Evolutionary conservation across 495 filamentous ascomycete species (phyloP).

Genomic region (Trichocladium uniseriatum): DNA sequence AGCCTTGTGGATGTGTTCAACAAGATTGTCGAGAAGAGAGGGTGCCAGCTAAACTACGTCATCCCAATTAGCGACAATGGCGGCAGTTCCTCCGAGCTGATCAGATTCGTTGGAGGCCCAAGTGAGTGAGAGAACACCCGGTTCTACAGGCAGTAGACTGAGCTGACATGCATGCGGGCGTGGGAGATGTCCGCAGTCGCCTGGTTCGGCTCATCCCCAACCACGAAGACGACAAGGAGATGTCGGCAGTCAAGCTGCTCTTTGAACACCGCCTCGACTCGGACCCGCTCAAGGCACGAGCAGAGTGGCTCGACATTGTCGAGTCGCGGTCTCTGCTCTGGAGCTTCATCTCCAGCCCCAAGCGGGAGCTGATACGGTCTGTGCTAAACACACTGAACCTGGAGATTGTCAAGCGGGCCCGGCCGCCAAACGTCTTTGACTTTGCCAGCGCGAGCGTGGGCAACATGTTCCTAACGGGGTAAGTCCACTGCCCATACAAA

Average conservation of each 20-base stretch:
- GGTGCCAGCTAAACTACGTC: conserved; percentile 66
- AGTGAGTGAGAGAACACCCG: conserved; percentile 22
- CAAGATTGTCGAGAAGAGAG: conserved; percentile 57
- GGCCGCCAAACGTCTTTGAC: conserved; percentile 72
- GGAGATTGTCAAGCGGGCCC: conserved; percentile 79
- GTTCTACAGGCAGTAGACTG: background rate
- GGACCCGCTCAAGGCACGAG: conserved; percentile 41
- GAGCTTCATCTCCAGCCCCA: conserved; percentile 65
- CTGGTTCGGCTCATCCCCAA: conserved; percentile 83
- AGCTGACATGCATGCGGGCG: conserved; percentile 38
- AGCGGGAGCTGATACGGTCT: conserved; percentile 84
- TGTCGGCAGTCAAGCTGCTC: conserved; percentile 61
- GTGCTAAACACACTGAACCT: conserved; percentile 81
- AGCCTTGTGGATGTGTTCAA: conserved; percentile 88
- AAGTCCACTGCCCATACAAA: no score
- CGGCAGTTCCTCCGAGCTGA: conserved; percentile 82
- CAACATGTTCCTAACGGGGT: conserved; percentile 81
- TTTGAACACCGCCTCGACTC: conserved; percentile 78
- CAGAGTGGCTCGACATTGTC: conserved; percentile 85
- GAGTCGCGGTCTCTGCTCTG: conserved; percentile 70
- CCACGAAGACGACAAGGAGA: conserved; percentile 49
- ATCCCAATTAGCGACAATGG: conserved; percentile 96
- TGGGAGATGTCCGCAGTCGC: conserved; percentile 83
- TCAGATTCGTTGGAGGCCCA: conserved; percentile 86
- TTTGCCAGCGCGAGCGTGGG: conserved; percentile 85